Base-by-base conservation (phyloP, 352 stramenopile genomes). In the Sclerospora graminicola region DNA sequence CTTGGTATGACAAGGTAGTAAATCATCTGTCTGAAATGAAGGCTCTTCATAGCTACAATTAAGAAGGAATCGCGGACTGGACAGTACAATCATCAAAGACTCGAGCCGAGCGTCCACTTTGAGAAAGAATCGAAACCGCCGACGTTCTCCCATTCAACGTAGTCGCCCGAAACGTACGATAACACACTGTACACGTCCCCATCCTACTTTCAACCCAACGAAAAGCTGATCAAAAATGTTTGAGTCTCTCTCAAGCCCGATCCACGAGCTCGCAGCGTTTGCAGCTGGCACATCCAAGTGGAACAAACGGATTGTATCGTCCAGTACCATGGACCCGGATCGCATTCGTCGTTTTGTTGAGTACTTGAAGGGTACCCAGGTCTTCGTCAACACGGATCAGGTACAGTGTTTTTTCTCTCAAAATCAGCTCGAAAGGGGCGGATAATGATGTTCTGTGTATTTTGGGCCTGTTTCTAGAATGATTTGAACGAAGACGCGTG, bases 401-500 rank as follows among this genome's bases (percentile, higher is more conserved):
- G 76, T 88, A 72, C 27, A 52, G 51, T 31, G n/a, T n/a, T n/a
- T n/a, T n/a, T n/a, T n/a, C n/a, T n/a, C n/a, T n/a, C n/a, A n/a
- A n/a, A n/a, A n/a, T n/a, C n/a, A n/a, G n/a, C n/a, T n/a, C n/a
- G n/a, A n/a, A n/a, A n/a, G n/a, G n/a, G n/a, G n/a, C n/a, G n/a
- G n/a, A n/a, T n/a, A n/a, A n/a, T 54, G 33, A 61, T 13, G n/a
- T 30, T 8, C 33, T 18, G 19, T 13, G 34, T 29, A 8, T 37
- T 53, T 36, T 23, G 13, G 4, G 4, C 28, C 5, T 33, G n/a
- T 33, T 4, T 35, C 27, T 19, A 85, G 71, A 82, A 83, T 35
- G 78, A 90, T 41, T 52, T 90, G 23, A 86, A 87, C 38, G 78
- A 90, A 63, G 78, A 90, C 48, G 66, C 64, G 14, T 90, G 78